Conservation (phyloP, 257 asterid genomes). For the Fraxinus quadrangulata region DNA sequence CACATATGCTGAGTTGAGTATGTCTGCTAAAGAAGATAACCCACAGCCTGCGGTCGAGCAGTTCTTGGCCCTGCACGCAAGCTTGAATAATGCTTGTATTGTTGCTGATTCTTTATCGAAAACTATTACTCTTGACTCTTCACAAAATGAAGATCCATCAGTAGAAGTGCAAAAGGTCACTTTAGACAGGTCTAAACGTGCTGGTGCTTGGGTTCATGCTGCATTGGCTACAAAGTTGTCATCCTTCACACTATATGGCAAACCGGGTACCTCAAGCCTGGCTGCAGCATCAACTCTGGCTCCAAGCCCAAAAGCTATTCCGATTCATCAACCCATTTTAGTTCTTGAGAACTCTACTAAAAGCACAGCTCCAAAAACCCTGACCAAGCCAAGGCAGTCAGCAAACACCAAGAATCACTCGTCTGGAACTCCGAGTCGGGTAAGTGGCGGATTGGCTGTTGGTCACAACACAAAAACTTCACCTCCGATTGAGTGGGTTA, state of each 20-base stretch:
- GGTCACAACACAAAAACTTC: conserved; percentile 48
- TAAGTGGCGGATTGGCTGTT: conserved; percentile 40
- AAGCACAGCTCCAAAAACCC: conserved; percentile 41
- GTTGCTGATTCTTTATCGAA: conserved; percentile 75
- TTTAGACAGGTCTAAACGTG: conserved; percentile 71
- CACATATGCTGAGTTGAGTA: conserved; percentile 77
- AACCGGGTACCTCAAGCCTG: conserved; percentile 45
- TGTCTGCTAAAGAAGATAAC: conserved; percentile 77
- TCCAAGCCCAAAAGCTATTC: conserved; percentile 40
- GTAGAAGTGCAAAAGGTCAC: conserved; percentile 62
- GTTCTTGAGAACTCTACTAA: conserved; percentile 70
- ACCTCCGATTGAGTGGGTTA: conserved; percentile 78
- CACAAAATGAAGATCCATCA: conserved; percentile 46
- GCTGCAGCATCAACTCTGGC: conserved; percentile 34
- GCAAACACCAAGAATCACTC: conserved; percentile 47
- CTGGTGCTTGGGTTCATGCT: conserved; percentile 86
- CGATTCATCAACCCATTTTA: conserved; percentile 53
- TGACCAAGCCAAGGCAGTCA: conserved; percentile 47
- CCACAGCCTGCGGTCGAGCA: conserved; percentile 95
- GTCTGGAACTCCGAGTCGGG: conserved; percentile 46
- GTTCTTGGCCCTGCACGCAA: conserved; percentile 67
- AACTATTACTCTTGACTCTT: conserved; percentile 37
- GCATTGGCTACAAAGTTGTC: conserved; percentile 78
- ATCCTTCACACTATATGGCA: conserved; percentile 63
- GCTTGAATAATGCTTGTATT: conserved; percentile 66